A percentile compares a stretch with the other conserved stretches of the same genome.
phyloP scores from a whole-genome alignment of 176 grass and related monocot species.

The Hordeum vulgare region MorexV3_pseudomolecules_assembly NC_058524.1:618220432-618220931 shows the following conservation, averaged over 20 bases:
- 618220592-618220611: slow-evolving; percentile 70
- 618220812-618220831: not conserved
- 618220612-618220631: slow-evolving; percentile 79
- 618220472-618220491: slow-evolving; percentile 46
- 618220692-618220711: slow-evolving; percentile 53
- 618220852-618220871: not conserved
- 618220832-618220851: not conserved
- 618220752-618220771: not conserved
- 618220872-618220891: not conserved
- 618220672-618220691: not conserved
- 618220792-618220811: not conserved
- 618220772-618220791: not conserved
- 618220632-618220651: not conserved
- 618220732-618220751: not conserved
- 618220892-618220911: no score
- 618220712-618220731: not conserved
- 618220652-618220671: not conserved
- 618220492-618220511: slow-evolving; percentile 50
- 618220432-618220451: slow-evolving; percentile 56
- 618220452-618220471: slow-evolving; percentile 81
- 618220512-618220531: slow-evolving; percentile 47
- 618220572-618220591: slow-evolving; percentile 53
- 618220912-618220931: no score
- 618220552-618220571: slow-evolving; percentile 45
- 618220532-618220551: slow-evolving; percentile 55